Evolutionary conservation across 257 asterid genomes (phyloP).

Genomic region (Solanum sitiens): DNA sequence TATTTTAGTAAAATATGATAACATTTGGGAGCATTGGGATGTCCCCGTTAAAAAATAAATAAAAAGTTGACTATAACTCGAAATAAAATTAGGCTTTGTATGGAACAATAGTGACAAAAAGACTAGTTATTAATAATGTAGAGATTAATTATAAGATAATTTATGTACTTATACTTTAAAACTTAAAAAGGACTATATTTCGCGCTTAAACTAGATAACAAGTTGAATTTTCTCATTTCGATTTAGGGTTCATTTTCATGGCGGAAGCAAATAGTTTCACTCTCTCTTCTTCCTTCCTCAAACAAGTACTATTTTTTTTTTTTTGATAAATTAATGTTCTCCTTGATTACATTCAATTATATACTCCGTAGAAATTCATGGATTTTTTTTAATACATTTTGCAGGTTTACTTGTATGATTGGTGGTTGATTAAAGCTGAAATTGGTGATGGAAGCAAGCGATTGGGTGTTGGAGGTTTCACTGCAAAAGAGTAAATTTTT

Average conservation of each 20-base stretch:
- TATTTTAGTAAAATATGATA: no score
- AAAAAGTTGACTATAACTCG: not conserved
- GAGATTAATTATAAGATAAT: no score
- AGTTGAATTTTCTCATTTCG: not conserved
- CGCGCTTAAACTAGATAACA: no score
- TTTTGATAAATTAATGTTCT: not conserved
- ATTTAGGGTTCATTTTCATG: not conserved
- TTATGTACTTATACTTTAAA: no score
- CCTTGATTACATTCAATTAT: not conserved
- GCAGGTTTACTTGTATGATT: constrained; percentile 24
- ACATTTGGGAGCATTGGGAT: not conserved
- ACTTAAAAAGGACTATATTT: not conserved
- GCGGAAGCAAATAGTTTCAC: not conserved
- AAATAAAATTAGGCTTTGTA: not conserved
- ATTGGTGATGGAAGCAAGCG: constrained; percentile 19
- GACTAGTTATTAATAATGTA: not conserved
- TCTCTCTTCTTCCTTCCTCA: not conserved
- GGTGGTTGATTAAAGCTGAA: constrained; percentile 55
- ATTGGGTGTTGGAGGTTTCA: constrained; percentile 43
- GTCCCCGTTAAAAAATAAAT: not conserved
- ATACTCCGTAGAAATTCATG: not conserved
- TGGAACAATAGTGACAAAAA: not conserved
- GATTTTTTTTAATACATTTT: not conserved
- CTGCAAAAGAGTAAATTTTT: not conserved
- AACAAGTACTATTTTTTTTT: not conserved